phyloP scores from a whole-genome alignment of 352 stramenopile species.

The Phytophthora melonis region DNA sequence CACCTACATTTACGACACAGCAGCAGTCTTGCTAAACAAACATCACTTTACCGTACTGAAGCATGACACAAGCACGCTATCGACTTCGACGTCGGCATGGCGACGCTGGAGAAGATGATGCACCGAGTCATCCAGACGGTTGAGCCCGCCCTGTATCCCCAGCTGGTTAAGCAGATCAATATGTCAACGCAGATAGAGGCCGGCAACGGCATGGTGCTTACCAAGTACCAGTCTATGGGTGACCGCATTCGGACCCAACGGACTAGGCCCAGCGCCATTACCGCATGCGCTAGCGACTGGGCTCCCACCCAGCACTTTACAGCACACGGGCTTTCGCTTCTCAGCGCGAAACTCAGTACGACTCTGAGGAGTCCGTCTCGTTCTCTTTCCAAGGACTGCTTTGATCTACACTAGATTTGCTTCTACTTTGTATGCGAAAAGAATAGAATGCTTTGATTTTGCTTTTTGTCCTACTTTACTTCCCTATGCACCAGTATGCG shows the following conservation, averaged over 20 bases:
- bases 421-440: no score
- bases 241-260: slow-evolving; percentile 4
- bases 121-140: no score
- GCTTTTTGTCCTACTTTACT: not conserved
- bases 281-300: not conserved
- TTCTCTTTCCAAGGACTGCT: not conserved
- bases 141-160: no score
- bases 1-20: no score
- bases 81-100: no score
- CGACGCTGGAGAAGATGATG: no score
- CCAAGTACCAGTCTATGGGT: slow-evolving; percentile 25
- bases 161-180: no score
- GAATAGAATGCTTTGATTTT: not conserved
- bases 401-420: not conserved
- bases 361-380: not conserved
- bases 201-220: slow-evolving; percentile 16
- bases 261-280: slow-evolving; percentile 8
- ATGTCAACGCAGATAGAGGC: no score
- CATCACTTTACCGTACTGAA: no score
- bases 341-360: slow-evolving; percentile 20
- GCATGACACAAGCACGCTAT: no score
- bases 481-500: not conserved
- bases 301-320: slow-evolving; percentile 2
- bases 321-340: not conserved
- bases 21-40: no score